Base-by-base conservation (phyloP, 2,329 filamentous ascomycete species). In the Raffaelea arxii region DNA sequence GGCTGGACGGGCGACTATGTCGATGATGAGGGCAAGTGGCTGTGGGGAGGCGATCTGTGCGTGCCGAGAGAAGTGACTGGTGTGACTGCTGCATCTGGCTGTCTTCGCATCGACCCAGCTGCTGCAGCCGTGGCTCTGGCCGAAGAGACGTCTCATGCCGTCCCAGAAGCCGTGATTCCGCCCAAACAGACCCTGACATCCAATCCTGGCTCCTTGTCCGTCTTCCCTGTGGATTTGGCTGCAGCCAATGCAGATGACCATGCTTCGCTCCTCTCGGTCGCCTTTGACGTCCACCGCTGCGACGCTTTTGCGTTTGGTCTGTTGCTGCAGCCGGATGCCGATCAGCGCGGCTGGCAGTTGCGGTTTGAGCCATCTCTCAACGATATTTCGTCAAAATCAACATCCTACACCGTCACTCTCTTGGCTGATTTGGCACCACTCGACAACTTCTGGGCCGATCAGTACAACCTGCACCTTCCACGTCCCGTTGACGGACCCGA, bases 371-470 rank as follows among this genome's bases (percentile, higher is more conserved):
- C 56, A 3, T 48, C 53, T 12, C 19, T 36, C 19, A 6, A 18
- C 32, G 32, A 6, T 1, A 49, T 47, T 18, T 48, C 49, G n/a
- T 52, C 52, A n/a, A 38, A 54, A 5, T n/a, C 7, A 12, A 36
- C 16, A 6, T 16, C 7, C 32, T 60, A 58, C 47, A 53, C 56
- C 19, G 55, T 63, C 25, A 43, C 52, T n/a, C 52, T 64, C 6
- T 41, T 58, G 27, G 56, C 56, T 5, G 59, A 62, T 46, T 57
- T 59, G 27, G 55, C 62, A 6, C 59, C 62, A 4, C 55, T 65
- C 2, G 62, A 65, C 50, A 62, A 65, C 49, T 64, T 64, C 49
- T 65, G 62, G 62, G 62, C 59, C n/a, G 62, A 64, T 41, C 62
- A 63, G 49, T 64, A 64, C 49, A 49, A 53, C 11, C 47, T 61